Conservation (phyloP, 2,329 filamentous ascomycete genomes). For the Emmonsiellopsis sp. region DNA sequence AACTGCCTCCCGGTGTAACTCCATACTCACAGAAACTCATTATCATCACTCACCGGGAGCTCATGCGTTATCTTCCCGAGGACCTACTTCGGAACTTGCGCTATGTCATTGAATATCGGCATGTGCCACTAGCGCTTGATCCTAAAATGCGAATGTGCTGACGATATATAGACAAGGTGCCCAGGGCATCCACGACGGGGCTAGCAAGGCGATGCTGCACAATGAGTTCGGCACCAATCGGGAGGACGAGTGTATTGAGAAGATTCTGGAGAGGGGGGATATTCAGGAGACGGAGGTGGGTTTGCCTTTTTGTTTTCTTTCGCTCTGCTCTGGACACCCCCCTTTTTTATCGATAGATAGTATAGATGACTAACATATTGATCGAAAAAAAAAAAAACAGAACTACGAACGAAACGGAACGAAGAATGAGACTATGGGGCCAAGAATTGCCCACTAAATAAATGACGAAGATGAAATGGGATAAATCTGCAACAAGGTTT, state of each 20-base stretch:
- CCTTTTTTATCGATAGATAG: background rate
- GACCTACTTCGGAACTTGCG: too few species aligned
- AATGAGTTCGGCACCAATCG: constrained; percentile 77
- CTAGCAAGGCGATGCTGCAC: constrained; percentile 65
- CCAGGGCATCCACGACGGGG: constrained; percentile 68
- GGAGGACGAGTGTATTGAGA: constrained; percentile 70
- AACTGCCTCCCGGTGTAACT: too few species aligned
- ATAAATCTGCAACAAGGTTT: too few species aligned
- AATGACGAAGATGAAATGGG: too few species aligned
- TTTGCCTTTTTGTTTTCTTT: constrained; percentile 8
- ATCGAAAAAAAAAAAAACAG: constrained; percentile 15
- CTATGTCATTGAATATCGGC: too few species aligned
- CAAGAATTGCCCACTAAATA: constrained; percentile 8
- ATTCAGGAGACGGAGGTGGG: constrained; percentile 53
- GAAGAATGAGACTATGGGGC: constrained; percentile 19
- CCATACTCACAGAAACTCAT: too few species aligned
- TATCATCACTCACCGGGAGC: too few species aligned
- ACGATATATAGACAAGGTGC: constrained; percentile 59
- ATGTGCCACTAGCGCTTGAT: too few species aligned
- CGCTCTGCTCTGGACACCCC: background rate
- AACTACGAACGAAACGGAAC: constrained; percentile 22
- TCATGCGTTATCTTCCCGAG: too few species aligned
- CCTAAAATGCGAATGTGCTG: background rate
- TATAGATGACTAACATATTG: constrained; percentile 5
- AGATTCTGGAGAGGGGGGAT: constrained; percentile 69